phyloP scores from a whole-genome alignment of 768 basidiomycete species.

The Psilocybe sp. region DNA sequence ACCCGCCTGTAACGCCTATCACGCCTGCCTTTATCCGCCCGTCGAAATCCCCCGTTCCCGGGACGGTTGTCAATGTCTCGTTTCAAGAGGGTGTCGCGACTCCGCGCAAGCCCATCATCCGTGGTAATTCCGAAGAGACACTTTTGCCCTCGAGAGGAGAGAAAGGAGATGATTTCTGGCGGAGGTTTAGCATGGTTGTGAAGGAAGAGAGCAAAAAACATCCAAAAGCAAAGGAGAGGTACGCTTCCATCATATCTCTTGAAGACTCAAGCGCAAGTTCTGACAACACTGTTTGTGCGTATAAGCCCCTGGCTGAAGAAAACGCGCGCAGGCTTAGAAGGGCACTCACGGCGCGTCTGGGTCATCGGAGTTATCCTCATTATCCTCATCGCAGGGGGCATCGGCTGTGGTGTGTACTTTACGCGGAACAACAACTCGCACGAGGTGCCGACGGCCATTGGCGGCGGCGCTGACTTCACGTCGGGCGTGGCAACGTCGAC shows the following conservation, averaged over 20 bases:
- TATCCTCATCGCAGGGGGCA: constrained; percentile 48
- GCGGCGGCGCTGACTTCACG: constrained; percentile 49
- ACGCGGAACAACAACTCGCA: constrained; percentile 49
- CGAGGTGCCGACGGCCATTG: constrained; percentile 57
- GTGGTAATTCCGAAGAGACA: constrained; percentile 66
- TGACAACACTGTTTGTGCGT: background rate
- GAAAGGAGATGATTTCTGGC: constrained; percentile 83
- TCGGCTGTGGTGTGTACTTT: constrained; percentile 59
- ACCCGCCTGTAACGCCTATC: constrained; percentile 76
- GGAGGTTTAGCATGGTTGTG: constrained; percentile 81
- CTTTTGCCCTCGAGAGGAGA: constrained; percentile 67
- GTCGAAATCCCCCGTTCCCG: constrained; percentile 18
- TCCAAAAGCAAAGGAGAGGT: constrained; percentile 39
- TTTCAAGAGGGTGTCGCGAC: constrained; percentile 36
- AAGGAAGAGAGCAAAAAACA: constrained; percentile 54
- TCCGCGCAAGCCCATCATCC: constrained; percentile 52
- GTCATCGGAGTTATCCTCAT: constrained; percentile 59
- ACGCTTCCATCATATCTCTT: constrained; percentile 24
- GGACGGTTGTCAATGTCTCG: constrained; percentile 29
- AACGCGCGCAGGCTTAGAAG: constrained; percentile 50
- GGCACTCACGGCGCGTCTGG: constrained; percentile 69
- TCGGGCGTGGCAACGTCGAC: constrained; percentile 19
- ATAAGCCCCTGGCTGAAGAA: constrained; percentile 66
- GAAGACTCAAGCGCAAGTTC: background rate
- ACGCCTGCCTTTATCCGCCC: constrained; percentile 76